Base-by-base conservation (phyloP, 768 basidiomycete species). In the Lenzites betulinus region DNA sequence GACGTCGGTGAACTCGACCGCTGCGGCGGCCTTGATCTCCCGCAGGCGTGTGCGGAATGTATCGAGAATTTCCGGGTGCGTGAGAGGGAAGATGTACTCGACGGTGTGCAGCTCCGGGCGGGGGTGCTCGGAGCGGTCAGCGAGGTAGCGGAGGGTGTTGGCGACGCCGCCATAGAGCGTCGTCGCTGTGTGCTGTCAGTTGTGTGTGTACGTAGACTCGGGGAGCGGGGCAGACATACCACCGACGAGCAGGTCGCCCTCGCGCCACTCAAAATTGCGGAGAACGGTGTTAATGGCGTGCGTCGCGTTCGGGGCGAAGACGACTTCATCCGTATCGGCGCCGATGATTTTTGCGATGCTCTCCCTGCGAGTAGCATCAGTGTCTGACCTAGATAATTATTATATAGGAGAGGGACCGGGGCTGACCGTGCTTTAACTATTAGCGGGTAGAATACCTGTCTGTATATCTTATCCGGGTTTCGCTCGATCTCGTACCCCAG, bases 221-320 rank as follows among this genome's bases (percentile, higher is more conserved):
- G n/a, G n/a, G n/a, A n/a, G n/a, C n/a, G n/a, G n/a, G n/a, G n/a
- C n/a, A n/a, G 16, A 51, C 61, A 33, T 20, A 70, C 69, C 65
- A 48, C 58, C 62, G 46, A 92, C 73, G 53, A 94, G 78, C 11
- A 89, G 74, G 70, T 94, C 92, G 0, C 81, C 85, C 50, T 82
- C 69, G 41, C 81, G 75, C 89, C 88, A 92, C 35, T 80, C 75
- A 33, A 94, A 76, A 59, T 90, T 91, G 48, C 80, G 74, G 35
- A 91, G 69, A 51, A 93, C 75, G 12, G 85, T 89, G 64, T 86
- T 85, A 36, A 93, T 64, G 2, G 84, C 89, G 63, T 83, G 79
- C 0, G 86, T 86, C 0, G 88, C 81, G 65, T 90, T 90, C 0
- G 79, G 73, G 0, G 86, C 81, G 26, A 82, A 65, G 15, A 88